Base-by-base conservation (phyloP, 2,329 filamentous ascomycete species). In the Hymenoscyphus albidus region DNA sequence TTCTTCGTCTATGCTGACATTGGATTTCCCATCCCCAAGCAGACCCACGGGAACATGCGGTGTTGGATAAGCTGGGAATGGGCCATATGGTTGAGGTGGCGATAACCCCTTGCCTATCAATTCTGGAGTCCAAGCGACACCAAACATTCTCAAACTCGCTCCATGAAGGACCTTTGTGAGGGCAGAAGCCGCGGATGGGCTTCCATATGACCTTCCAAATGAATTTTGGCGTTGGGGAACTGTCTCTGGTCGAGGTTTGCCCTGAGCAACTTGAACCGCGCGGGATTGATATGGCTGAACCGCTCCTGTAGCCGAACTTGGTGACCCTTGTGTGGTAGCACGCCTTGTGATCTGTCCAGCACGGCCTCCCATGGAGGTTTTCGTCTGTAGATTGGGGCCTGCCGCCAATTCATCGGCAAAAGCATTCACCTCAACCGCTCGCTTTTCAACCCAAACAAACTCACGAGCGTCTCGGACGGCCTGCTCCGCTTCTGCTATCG, bases 121-220 rank as follows among this genome's bases (percentile, higher is more conserved):
- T 13, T 86, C 85, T 2, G 88, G 84, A 6, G 88, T 85, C 57
- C 89, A 86, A 69, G 86, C 89, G 74, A 91, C 84, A 9, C 90
- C 90, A 70, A 92, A 89, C 0, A 92, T 77, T 57, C 91, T 83
- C 48, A 87, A 77, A 74, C 93, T 97, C 22, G 95, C 95, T 81
- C 96, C 93, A 70, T 96, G 94, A 64, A 99, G 89, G 0, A 94
- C 95, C 77, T 97, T 97, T 16, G 93, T 93, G 62, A 99, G 93
- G 60, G 93, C 93, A 38, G 93, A 97, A 12, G 93, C 93, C 6
- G 93, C 88, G 9, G 91, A 95, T 54, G 88, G 85, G 40, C 86
- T 85, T 32, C 88, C 88, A 71, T 93, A 93, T 51, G 92, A 82
- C 73, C 90, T 66, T 12, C 65, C 65, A 35, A 57, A 71, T 85